phyloP scores from a whole-genome alignment of 768 basidiomycete species.

The Mycena indigotica region DNA sequence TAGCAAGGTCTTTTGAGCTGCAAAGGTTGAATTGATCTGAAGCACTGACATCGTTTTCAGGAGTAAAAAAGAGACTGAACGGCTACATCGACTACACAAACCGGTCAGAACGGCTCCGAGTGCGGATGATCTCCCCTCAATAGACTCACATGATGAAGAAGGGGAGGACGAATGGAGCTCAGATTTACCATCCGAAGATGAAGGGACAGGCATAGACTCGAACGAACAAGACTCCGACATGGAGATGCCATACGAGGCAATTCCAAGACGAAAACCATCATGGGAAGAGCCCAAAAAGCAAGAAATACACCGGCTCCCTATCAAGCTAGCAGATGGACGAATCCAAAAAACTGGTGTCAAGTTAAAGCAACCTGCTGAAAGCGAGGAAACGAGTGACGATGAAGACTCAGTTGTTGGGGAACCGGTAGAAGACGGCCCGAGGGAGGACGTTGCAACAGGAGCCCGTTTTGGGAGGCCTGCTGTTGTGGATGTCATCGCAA shows the following conservation, averaged over 20 bases:
- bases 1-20: slow-evolving; percentile 54
- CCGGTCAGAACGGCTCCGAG: slow-evolving; percentile 46
- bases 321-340: slow-evolving; percentile 82
- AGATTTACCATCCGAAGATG: slow-evolving; percentile 41
- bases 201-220: slow-evolving; percentile 26
- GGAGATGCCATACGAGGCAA: slow-evolving; percentile 76
- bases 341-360: slow-evolving; percentile 61
- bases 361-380: slow-evolving; percentile 27
- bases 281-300: slow-evolving; percentile 51
- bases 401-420: slow-evolving; percentile 35
- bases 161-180: slow-evolving; percentile 56
- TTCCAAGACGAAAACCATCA: slow-evolving; percentile 52
- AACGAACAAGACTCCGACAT: slow-evolving; percentile 51
- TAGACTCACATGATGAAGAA: slow-evolving; percentile 68
- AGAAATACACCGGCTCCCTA: slow-evolving; percentile 70
- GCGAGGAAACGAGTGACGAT: slow-evolving; percentile 31
- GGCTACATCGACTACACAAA: slow-evolving; percentile 68
- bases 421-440: slow-evolving; percentile 39
- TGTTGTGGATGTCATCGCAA: slow-evolving; percentile 69
- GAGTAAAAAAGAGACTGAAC: slow-evolving; percentile 82
- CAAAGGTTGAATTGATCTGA: not conserved
- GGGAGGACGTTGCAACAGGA: slow-evolving; percentile 78
- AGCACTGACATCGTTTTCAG: slow-evolving; percentile 38
- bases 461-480: slow-evolving; percentile 87
- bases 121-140: slow-evolving; percentile 65